phyloP scores from a whole-genome alignment of 306 rosid genomes.

The Sesbania bispinosa region DNA sequence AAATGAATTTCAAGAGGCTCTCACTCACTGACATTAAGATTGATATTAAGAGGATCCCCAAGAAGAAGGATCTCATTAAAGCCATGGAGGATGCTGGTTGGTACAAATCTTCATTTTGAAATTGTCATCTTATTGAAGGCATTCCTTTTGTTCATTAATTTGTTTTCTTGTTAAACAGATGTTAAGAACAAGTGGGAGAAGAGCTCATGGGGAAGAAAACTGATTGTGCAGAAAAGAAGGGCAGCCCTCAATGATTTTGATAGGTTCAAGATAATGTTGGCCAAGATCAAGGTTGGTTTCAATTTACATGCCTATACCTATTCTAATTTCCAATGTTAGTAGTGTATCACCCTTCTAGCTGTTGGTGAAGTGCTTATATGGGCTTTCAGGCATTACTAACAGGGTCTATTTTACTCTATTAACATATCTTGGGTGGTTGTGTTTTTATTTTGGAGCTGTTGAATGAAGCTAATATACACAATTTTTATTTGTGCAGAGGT shows the following conservation, averaged over 20 bases:
- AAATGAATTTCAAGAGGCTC: slow-evolving; percentile 77
- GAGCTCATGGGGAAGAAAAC: slow-evolving; percentile 92
- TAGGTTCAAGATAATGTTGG: slow-evolving; percentile 92
- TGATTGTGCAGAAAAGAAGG: slow-evolving; percentile 80
- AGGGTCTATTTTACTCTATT: not conserved
- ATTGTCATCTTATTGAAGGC: not conserved
- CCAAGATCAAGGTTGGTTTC: slow-evolving; percentile 81
- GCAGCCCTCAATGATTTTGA: slow-evolving; percentile 81
- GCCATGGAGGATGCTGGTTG: slow-evolving; percentile 86
- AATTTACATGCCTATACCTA: not conserved
- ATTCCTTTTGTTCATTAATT: not conserved
- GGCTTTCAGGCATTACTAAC: not conserved
- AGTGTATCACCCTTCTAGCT: not conserved
- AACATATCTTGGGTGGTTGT: not conserved
- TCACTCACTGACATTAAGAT: slow-evolving; percentile 77
- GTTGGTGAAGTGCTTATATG: too few species aligned
- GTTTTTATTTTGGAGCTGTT: too few species aligned
- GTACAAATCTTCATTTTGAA: not conserved
- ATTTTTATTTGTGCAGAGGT: slow-evolving; percentile 47
- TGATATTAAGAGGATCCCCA: slow-evolving; percentile 83
- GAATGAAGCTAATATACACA: not conserved
- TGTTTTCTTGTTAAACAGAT: slow-evolving; percentile 31
- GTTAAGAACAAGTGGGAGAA: slow-evolving; percentile 88
- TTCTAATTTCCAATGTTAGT: not conserved
- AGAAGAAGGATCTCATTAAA: slow-evolving; percentile 78